Evolutionary conservation across 2,329 filamentous ascomycete species (phyloP), one percentile per base, ranked within the genome.

Genomic region (Apiospora marii): DNA sequence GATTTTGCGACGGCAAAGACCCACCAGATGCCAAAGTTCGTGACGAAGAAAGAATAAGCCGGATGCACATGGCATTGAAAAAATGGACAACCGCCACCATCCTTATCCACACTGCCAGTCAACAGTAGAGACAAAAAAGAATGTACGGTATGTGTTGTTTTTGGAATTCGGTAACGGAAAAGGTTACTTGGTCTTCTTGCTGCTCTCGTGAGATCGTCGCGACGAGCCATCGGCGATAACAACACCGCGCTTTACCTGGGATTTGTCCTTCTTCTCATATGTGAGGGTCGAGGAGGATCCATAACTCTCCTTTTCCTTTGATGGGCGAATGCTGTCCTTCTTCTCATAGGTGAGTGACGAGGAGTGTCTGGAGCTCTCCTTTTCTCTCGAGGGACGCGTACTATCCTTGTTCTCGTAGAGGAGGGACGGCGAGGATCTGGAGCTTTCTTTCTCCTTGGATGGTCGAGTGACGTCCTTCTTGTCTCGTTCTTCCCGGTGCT

Each of bases 391-490:
- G 12, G 49, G 24, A 27, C 77, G 77, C 76, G 70, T 37, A 74
- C 71, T 75, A 75, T 72, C 75, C 78, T 49, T 69, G 70, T 53
- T 69, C 70, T 30, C 43, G 2, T 48, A 48, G 8, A 74, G 73
- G 43, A 61, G 69, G 22, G 74, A 46, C 2, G 49, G 41, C 49
- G 75, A 76, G 6, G 74, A 70, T 48, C 24, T 46, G 43, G 41
- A 46, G 24, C 61, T 75, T 27, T 77, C 77, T 67, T 78, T 79
- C 61, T 76, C 78, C 51, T 41, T 64, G 19, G 58, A 64, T 41
- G 30, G 19, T 6, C 76, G 76, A 58, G 70, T 76, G 27, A 72
- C 76, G 30, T 77, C 76, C 48, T 71, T 74, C 19, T 74, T 73
- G 30, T 76, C 73, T 22, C 74, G 74, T 14, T 67, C 67, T 4